Evolutionary conservation across 495 filamentous ascomycete species (phyloP).

Genomic region (Penicillium fimorum): DNA sequence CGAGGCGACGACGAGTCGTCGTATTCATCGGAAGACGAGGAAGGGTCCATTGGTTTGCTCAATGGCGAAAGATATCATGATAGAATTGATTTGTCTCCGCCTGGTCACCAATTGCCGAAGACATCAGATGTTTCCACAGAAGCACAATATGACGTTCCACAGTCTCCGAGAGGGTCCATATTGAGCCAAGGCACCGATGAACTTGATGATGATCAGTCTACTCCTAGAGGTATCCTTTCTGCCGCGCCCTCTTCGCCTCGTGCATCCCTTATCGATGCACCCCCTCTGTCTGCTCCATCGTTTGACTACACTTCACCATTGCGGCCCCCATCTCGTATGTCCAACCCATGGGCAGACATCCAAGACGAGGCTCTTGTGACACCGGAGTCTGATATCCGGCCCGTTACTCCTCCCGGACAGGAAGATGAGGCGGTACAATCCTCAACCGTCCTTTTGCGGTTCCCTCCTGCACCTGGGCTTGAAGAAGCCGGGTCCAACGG

Average conservation of each 20-base stretch:
- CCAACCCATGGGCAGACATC: constrained; percentile 44
- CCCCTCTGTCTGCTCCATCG: constrained; percentile 30
- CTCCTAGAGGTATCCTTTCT: constrained; percentile 37
- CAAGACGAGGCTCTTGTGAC: constrained; percentile 17
- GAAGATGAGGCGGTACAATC: constrained; percentile 13
- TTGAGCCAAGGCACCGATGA: constrained; percentile 35
- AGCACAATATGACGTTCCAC: constrained; percentile 18
- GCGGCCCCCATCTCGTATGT: constrained; percentile 37
- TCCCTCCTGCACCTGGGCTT: constrained; percentile 37
- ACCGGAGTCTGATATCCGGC: constrained; percentile 28
- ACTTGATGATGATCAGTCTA: constrained; percentile 35
- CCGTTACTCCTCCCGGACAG: constrained; percentile 31
- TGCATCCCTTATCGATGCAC: constrained; percentile 35
- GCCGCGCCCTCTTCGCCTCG: constrained; percentile 34
- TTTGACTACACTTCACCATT: constrained; percentile 32
- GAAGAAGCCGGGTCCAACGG: constrained; percentile 21
- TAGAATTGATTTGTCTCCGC: constrained; percentile 36
- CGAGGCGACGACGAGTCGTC: constrained; percentile 45
- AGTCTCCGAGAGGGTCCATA: constrained; percentile 38
- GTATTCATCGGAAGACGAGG: constrained; percentile 47
- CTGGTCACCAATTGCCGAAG: constrained; percentile 22
- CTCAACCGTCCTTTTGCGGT: constrained; percentile 43
- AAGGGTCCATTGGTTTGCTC: constrained; percentile 48
- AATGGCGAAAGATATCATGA: constrained; percentile 45
- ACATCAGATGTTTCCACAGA: constrained; percentile 16